Base-by-base conservation (phyloP, 2,329 filamentous ascomycete species). In the Hymenoscyphus infarciens region DNA sequence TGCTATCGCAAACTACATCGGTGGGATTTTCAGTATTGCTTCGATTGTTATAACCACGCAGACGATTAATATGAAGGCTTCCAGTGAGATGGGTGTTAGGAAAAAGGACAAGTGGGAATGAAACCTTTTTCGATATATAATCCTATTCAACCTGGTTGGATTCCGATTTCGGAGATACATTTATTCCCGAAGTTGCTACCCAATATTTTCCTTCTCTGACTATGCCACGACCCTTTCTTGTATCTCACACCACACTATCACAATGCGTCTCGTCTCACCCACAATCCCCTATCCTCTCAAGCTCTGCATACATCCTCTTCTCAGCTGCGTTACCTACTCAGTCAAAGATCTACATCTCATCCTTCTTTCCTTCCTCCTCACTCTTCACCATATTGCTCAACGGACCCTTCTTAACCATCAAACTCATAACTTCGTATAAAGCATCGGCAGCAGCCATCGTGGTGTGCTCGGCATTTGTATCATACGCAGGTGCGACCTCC, bases 371-470 rank as follows among this genome's bases (percentile, higher is more conserved):
- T 19, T 8, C 59, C 45, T 55, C 68, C 19, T 67, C 64, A 16
- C 59, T 63, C 19, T 60, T 49, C 13, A 77, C 66, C 74, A 80
- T 79, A 42, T 79, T 73, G 69, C 82, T 88, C 66, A 91, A 77
- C 0, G 88, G 88, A 0, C 89, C 90, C 70, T 86, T 87, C 81
- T 92, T 91, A 16, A 92, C 88, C 89, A 92, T 93, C 64, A 93
- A 81, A 13, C 85, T 90, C 83, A 92, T 89, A 56, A 93, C 84
- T 75, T 94, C 89, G 71, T 89, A 93, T 22, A 93, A 76, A 0
- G 84, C 83, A 75, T 92, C 76, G 4, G 87, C 87, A 2, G 87
- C 87, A 1, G 87, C 87, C 86, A 90, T 90, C n/a, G 87, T 89
- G 1, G 87, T 90, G 66, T 85, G 79, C 76, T 90, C 87, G 1